Base-by-base conservation (phyloP, 2,329 filamentous ascomycete species). In the Alternaria incomplexa region DNA sequence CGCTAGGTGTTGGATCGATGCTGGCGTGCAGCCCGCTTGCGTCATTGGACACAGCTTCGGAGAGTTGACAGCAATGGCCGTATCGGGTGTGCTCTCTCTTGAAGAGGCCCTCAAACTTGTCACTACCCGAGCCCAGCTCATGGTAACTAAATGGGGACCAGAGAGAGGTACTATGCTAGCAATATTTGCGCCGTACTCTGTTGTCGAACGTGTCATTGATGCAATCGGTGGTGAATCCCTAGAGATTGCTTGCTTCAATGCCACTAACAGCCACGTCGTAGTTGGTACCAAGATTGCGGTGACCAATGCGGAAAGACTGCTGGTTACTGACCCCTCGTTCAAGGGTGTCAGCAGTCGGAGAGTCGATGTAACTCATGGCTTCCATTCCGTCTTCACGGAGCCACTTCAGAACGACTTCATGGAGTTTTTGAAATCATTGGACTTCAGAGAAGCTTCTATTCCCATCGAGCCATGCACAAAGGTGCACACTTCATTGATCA, bases 241-340 rank as follows among this genome's bases (percentile, higher is more conserved):
- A 10, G 56, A 58, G 28, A 82, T 87, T 36, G 85, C 85, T 0
- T 87, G 85, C 66, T 78, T 62, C 68, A 76, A 72, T 48, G 63
- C 53, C 0, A 81, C 81, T 0, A 66, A 62, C 5, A 83, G 76
- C 61, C 81, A 83, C 66, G 82, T 81, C 0, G 25, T 87, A 3
- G 82, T 81, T 25, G 71, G 72, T 3, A 58, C 60, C 9, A 12
- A 56, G 32, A 23, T 23, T 9, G 23, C 36, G 15, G 54, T 58
- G 6, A 61, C 69, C 6, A 73, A 81, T 13, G 5, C 32, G 32
- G 58, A 61, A 17, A 61, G 17, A n/a, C 44, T 56, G 45, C n/a
- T 68, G 44, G 66, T 62, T 0, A 63, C 67, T n/a, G 12, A 58
- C 26, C 60, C 32, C 20, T 58, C 28, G 8, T 58, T 58, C 22